A percentile compares a stretch with the other conserved stretches of the same genome.
Evolutionary conservation across 495 filamentous ascomycete species (phyloP).

Genomic region (Trichoderma virens): DNA sequence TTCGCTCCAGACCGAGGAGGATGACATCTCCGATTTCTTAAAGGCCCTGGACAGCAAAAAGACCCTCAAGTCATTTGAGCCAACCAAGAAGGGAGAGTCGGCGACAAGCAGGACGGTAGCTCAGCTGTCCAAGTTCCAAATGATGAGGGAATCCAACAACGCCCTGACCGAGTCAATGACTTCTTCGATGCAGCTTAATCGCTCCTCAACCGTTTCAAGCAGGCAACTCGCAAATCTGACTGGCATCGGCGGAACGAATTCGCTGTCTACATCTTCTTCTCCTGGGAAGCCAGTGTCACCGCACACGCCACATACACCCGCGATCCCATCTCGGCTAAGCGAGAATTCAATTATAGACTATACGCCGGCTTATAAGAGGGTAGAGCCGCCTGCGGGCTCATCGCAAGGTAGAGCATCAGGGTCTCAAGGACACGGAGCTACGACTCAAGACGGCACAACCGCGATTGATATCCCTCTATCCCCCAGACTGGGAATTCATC

Average conservation of each 20-base stretch:
- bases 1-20: slow-evolving; percentile 77
- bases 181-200: slow-evolving; percentile 71
- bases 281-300: slow-evolving; percentile 88
- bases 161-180: slow-evolving; percentile 83
- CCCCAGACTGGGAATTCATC: slow-evolving; percentile 54
- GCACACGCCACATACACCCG: slow-evolving; percentile 89
- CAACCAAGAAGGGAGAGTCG: slow-evolving; percentile 47
- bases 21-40: slow-evolving; percentile 86
- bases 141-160: slow-evolving; percentile 79
- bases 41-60: slow-evolving; percentile 77
- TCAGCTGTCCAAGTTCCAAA: slow-evolving; percentile 67
- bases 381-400: slow-evolving; percentile 22
- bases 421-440: slow-evolving; percentile 37
- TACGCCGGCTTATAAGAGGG: slow-evolving; percentile 25
- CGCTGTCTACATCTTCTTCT: slow-evolving; percentile 78
- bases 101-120: slow-evolving; percentile 57
- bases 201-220: slow-evolving; percentile 76
- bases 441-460: slow-evolving; percentile 44
- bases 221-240: slow-evolving; percentile 77
- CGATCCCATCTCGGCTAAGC: slow-evolving; percentile 85
- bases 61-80: slow-evolving; percentile 63
- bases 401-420: slow-evolving; percentile 11
- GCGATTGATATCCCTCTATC: slow-evolving; percentile 82
- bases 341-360: slow-evolving; percentile 82
- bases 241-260: slow-evolving; percentile 72